These are phyloP conservation scores for Colletotrichum cereale DNA, from an alignment of 2,329 filamentous ascomycete species.

Conservation along the genomic window DNA sequence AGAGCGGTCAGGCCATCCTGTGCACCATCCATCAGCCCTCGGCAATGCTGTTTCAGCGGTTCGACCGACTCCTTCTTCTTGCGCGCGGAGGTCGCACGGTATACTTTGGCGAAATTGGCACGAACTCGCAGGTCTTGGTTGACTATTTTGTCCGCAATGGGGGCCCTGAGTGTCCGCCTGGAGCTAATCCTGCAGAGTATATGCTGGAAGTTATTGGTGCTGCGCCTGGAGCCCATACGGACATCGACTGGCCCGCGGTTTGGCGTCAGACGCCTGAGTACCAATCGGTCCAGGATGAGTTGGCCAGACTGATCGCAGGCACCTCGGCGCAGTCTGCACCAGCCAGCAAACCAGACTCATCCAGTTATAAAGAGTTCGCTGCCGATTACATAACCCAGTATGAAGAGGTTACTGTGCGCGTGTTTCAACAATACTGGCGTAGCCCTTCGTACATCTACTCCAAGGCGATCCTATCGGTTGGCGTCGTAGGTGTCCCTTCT, in stretches of 20 bases:
- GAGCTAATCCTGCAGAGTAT: constrained; percentile 67
- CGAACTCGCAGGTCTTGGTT: constrained; percentile 60
- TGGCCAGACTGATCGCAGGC: background rate
- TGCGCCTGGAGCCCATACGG: constrained; percentile 59
- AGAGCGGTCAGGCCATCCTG: constrained; percentile 60
- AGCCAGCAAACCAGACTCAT: constrained; percentile 23
- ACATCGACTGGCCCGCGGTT: constrained; percentile 61
- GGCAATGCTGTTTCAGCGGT: constrained; percentile 40
- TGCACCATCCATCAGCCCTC: constrained; percentile 43
- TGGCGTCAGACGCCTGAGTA: constrained; percentile 60
- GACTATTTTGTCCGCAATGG: constrained; percentile 66
- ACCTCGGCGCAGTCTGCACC: background rate
- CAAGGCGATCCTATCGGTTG: constrained; percentile 53
- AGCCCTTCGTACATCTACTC: constrained; percentile 73
- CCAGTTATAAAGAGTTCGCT: constrained; percentile 50
- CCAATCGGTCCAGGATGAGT: constrained; percentile 42
- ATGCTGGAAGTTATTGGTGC: constrained; percentile 50
- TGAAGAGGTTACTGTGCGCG: constrained; percentile 51
- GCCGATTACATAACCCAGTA: constrained; percentile 49
- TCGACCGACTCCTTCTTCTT: constrained; percentile 40
- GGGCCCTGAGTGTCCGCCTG: constrained; percentile 57
- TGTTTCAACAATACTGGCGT: constrained; percentile 52
- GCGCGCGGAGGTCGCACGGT: constrained; percentile 53
- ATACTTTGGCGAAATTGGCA: constrained; percentile 67
- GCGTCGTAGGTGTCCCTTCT: background rate